Evolutionary conservation across 331 rosid genomes (phyloP).

Genomic region (Malus hybrid): DNA sequence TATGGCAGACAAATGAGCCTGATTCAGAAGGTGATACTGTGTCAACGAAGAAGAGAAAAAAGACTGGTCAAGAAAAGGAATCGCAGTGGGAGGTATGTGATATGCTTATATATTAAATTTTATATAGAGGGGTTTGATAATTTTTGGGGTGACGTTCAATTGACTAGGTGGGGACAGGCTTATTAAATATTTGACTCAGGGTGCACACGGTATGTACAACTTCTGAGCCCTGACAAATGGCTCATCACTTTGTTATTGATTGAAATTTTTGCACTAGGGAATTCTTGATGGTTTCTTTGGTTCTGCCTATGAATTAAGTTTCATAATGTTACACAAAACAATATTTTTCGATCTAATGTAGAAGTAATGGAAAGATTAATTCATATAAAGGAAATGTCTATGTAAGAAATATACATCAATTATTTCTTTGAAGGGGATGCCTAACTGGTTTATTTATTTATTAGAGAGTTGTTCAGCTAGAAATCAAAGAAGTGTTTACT

Average conservation of each 20-base stretch:
- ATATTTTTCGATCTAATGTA: no score
- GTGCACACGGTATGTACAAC: neutral
- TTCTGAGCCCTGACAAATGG: neutral
- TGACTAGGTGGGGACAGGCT: neutral
- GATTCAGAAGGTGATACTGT: slow-evolving; percentile 48
- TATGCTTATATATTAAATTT: neutral
- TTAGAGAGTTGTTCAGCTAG: neutral
- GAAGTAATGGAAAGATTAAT: neutral
- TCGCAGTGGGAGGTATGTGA: slow-evolving; percentile 62
- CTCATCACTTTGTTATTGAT: neutral
- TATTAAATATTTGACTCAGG: neutral
- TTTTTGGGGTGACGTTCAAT: neutral
- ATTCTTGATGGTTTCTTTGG: neutral
- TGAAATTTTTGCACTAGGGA: neutral
- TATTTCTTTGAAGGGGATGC: neutral
- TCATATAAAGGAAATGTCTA: neutral
- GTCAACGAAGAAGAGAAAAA: slow-evolving; percentile 74
- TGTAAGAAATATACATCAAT: neutral
- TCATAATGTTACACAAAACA: no score
- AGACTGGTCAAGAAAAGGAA: slow-evolving; percentile 41
- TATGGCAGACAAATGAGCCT: slow-evolving; percentile 59
- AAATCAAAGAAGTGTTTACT: neutral
- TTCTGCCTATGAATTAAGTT: neutral
- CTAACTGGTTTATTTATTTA: neutral
- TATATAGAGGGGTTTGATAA: neutral